Base-by-base conservation (phyloP, 352 stramenopile genomes). In the Phytophthora lateralis region DNA sequence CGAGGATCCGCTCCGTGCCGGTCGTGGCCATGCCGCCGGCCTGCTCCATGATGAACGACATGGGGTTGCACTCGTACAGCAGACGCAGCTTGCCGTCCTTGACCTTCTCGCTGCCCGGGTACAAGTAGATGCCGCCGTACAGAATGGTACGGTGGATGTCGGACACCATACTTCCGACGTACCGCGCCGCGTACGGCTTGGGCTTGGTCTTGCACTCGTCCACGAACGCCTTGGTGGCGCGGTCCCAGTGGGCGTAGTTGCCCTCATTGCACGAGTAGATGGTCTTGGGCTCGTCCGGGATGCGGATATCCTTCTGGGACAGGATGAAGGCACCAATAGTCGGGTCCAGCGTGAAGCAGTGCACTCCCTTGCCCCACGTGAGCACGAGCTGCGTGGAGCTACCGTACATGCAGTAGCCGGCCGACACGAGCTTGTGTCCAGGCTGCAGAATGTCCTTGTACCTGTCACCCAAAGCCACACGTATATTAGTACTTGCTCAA, bases 61-160 rank as follows among this genome's bases (percentile, higher is more conserved):
- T 99, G n/a, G 97, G 97, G 88, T 99, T 99, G 76, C 93, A 97
- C 78, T 99, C 97, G 80, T 99, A 99, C 6, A 99, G 89, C 57
- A 99, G 84, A 81, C 97, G 94, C 68, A 99, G 85, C 82, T 99
- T 99, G 75, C 89, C 90, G 18, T 71, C 74, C 67, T 91, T 90
- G 71, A 59, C 85, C 74, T 99, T 99, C 51, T 85, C 88, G 68
- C 99, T 97, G 9, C 93, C 90, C 29, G 97, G 97, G 83, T 99
- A 99, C 48, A 99, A 70, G 76, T 98, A 99, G 66, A 99, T 98
- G 44, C 97, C 97, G 64, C 97, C 97, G 74, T 99, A 99, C 49
- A 99, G 75, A 27, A 99, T 89, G 32, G 97, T 99, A 55, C 97
- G 95, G 84, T 99, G 97, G 55, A 99, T 97, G 62, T 99, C 97